Evolutionary conservation across 257 asterid species (phyloP).

Genomic region (Solanum raphanifolium): DNA sequence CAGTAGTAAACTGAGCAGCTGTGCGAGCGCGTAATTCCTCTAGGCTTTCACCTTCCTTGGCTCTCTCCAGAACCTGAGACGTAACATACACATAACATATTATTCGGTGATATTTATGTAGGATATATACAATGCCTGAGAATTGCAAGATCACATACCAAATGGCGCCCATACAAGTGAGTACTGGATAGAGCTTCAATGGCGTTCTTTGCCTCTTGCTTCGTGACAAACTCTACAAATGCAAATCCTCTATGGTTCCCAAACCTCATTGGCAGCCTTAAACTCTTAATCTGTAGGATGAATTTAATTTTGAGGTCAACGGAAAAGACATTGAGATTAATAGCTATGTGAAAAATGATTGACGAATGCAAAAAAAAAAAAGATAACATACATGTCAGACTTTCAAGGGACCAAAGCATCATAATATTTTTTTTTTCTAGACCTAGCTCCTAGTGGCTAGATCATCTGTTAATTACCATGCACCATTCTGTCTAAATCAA

Average conservation of each 20-base stretch:
- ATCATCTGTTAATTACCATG: neutral
- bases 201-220: conserved; percentile 88
- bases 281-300: conserved; percentile 59
- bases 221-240: conserved; percentile 75
- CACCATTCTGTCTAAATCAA: neutral
- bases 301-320: neutral
- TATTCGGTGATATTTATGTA: neutral
- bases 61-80: conserved; percentile 82
- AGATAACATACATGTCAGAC: neutral
- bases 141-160: conserved; percentile 43
- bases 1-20: conserved; percentile 61
- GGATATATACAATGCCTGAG: neutral
- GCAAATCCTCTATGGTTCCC: conserved; percentile 93
- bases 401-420: neutral
- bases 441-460: neutral
- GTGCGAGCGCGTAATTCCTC: conserved; percentile 81
- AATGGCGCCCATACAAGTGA: conserved; percentile 94
- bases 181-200: conserved; percentile 70
- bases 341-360: neutral
- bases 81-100: neutral
- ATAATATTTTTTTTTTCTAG: neutral
- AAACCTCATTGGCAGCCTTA: conserved; percentile 70
- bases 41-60: conserved; percentile 91
- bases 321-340: neutral
- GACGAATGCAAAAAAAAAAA: neutral